These are phyloP conservation scores for Dothistroma septosporum DNA, from an alignment of 2,329 filamentous ascomycete species.

Conservation along the genomic window DNA sequence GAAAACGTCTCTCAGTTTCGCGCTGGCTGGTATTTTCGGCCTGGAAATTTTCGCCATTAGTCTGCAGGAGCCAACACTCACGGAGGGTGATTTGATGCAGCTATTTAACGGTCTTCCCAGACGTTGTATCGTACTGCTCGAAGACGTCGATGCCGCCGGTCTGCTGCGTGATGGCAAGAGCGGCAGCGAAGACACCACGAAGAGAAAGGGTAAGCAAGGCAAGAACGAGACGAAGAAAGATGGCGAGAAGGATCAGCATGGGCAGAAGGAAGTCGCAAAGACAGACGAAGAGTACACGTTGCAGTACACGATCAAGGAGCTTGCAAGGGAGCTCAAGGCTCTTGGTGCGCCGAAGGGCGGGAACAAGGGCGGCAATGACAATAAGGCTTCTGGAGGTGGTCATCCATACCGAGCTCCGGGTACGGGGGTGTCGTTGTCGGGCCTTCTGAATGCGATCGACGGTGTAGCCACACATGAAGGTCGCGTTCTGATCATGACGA, in stretches of 20 bases:
- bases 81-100: constrained; percentile 57
- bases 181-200: constrained; percentile 25
- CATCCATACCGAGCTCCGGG: constrained; percentile 19
- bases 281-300: constrained; percentile 20
- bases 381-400: constrained; percentile 6
- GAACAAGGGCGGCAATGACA: constrained; percentile 3
- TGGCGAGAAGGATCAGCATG: constrained; percentile 12
- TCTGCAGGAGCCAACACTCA: constrained; percentile 65
- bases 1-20: constrained; percentile 38
- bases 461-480: constrained; percentile 77
- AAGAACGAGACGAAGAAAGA: constrained; percentile 20
- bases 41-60: constrained; percentile 46
- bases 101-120: constrained; percentile 43
- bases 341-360: constrained; percentile 9
- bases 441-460: constrained; percentile 78
- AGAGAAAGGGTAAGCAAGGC: constrained; percentile 11
- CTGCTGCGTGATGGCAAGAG: constrained; percentile 37
- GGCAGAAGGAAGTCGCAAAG: constrained; percentile 16
- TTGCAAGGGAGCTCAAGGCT: constrained; percentile 28
- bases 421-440: constrained; percentile 71
- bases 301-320: constrained; percentile 28
- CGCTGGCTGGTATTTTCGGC: constrained; percentile 47
- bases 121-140: constrained; percentile 45
- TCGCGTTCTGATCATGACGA: constrained; percentile 76
- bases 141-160: constrained; percentile 48